Evolutionary conservation across 441 rosid species (phyloP).

Genomic region (Pelargonium myrrhifolium): DNA sequence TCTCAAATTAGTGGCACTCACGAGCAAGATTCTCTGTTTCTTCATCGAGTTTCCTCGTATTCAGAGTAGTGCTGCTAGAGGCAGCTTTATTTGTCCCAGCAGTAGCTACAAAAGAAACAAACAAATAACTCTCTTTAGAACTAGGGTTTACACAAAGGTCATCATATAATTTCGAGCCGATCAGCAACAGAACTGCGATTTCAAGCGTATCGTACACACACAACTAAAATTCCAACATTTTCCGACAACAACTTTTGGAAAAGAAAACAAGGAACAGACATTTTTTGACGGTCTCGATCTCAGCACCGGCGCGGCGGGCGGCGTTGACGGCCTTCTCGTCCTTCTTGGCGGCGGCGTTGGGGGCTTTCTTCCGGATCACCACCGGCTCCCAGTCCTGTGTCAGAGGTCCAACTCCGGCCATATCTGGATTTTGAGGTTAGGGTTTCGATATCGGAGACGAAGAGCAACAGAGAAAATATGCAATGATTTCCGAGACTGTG

Average conservation of each 20-base stretch:
- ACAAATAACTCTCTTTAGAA: not conserved
- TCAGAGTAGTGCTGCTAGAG: conserved; percentile 61
- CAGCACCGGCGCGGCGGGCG: conserved; percentile 26
- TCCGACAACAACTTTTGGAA: too few relatives aligned
- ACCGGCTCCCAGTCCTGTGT: not conserved
- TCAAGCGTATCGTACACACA: too few relatives aligned
- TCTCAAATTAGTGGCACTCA: too few relatives aligned
- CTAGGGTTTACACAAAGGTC: not conserved
- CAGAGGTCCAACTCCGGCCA: conserved; percentile 1
- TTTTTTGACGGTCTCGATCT: conserved; percentile 12
- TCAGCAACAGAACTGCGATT: too few relatives aligned
- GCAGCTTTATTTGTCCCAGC: conserved; percentile 85
- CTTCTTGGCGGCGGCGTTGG: conserved; percentile 28
- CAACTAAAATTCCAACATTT: too few relatives aligned
- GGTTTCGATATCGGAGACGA: not conserved
- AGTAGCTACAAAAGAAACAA: conserved; percentile 36
- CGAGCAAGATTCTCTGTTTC: conserved; percentile 82
- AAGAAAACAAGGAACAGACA: too few relatives aligned
- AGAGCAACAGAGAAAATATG: too few relatives aligned
- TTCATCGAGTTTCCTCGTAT: not conserved
- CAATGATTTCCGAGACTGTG: too few relatives aligned
- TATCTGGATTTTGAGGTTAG: not conserved
- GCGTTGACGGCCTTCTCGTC: conserved; percentile 30
- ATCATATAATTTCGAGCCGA: too few relatives aligned
- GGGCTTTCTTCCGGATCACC: conserved; percentile 22